These are phyloP conservation scores for Piloderma croceum DNA, from an alignment of 768 basidiomycete species.

Conservation along the genomic window DNA sequence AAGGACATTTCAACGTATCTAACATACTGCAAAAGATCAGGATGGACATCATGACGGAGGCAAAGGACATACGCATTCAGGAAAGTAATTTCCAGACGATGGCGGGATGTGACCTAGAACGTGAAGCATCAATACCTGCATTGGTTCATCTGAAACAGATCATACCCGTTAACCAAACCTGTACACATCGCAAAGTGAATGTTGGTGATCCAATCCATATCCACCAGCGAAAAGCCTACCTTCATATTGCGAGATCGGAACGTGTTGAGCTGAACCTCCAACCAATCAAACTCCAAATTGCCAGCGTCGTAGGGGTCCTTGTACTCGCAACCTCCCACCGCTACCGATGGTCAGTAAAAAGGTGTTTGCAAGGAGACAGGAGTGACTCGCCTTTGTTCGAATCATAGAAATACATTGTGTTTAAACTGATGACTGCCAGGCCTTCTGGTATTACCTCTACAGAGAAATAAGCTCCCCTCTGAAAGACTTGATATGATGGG, in stretches of 20 bases:
- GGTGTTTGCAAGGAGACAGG: background rate
- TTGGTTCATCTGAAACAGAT: slow-evolving; percentile 1
- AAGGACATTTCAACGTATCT: slow-evolving; percentile 72
- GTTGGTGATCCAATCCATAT: background rate
- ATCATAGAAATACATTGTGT: slow-evolving; percentile 89
- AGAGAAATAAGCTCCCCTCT: slow-evolving; percentile 81
- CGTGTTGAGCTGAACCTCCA: slow-evolving; percentile 72
- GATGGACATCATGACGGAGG: background rate
- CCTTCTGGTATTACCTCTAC: slow-evolving; percentile 72
- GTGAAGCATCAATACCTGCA: slow-evolving; percentile 21
- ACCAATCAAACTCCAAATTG: slow-evolving; percentile 83
- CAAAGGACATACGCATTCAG: slow-evolving; percentile 61
- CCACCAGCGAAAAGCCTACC: slow-evolving; percentile 23
- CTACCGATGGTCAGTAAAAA: slow-evolving; percentile 31
- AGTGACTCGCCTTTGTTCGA: slow-evolving; percentile 67
- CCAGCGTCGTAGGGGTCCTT: slow-evolving; percentile 72
- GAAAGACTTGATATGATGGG: slow-evolving; percentile 73
- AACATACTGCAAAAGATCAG: slow-evolving; percentile 32
- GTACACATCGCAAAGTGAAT: slow-evolving; percentile 15
- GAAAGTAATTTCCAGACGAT: slow-evolving; percentile 71
- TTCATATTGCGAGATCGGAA: slow-evolving; percentile 71
- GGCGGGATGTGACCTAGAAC: slow-evolving; percentile 79
- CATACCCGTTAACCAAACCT: slow-evolving; percentile 46
- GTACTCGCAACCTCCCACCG: slow-evolving; percentile 69
- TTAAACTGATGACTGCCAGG: slow-evolving; percentile 77